phyloP scores from a whole-genome alignment of 805 yeast genomes.

The Vanderwaltozyma verrucispora region DNA sequence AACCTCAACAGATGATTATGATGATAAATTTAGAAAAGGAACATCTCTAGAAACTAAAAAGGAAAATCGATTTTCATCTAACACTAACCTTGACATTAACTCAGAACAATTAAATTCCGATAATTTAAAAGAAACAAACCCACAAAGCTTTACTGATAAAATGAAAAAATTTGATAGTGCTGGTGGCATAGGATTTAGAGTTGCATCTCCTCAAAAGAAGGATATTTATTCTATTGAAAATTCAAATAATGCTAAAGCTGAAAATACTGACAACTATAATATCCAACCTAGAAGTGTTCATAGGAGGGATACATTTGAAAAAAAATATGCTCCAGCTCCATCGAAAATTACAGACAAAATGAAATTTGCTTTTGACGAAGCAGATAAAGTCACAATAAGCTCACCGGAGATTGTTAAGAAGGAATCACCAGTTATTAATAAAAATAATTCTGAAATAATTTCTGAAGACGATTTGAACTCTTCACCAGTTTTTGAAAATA shows the following conservation, averaged over 20 bases:
- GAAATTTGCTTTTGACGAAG: slow-evolving; percentile 8
- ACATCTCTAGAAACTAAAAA: too few relatives aligned
- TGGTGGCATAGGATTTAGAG: slow-evolving; percentile 14
- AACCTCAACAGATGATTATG: too few relatives aligned
- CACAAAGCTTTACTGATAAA: slow-evolving; percentile 11
- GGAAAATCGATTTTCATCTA: too few relatives aligned
- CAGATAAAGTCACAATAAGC: neutral
- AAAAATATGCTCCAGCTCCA: slow-evolving; percentile 7
- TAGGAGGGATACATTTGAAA: neutral
- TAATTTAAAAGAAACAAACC: too few relatives aligned
- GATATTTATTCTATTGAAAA: neutral
- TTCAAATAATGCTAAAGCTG: neutral
- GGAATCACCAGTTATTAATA: neutral
- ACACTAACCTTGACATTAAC: too few relatives aligned
- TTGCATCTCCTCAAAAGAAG: neutral
- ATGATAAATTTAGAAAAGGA: too few relatives aligned
- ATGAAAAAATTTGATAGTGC: slow-evolving; percentile 10
- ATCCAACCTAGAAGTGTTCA: slow-evolving; percentile 1
- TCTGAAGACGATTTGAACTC: neutral
- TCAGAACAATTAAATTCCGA: too few relatives aligned
- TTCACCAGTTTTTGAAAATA: neutral
- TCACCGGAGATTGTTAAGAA: neutral
- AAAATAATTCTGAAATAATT: neutral
- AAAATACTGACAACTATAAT: neutral
- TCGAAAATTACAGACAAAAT: slow-evolving; percentile 9